phyloP scores from a whole-genome alignment of 768 basidiomycete genomes.

The Mycena haematopus region DNA sequence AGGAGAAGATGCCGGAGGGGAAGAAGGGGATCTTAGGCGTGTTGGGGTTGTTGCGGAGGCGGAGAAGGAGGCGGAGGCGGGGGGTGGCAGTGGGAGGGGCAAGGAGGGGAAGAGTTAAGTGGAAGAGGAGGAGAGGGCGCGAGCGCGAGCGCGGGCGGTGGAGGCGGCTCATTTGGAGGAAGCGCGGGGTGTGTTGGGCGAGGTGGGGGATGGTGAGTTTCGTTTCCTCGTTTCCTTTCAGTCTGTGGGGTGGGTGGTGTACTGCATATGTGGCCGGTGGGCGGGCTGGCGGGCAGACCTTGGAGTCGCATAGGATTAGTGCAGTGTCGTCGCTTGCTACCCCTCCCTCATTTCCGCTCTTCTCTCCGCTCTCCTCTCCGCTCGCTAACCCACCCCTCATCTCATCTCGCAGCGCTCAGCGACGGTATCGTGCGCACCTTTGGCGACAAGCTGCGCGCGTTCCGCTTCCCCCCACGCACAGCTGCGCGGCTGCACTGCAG shows the following conservation, averaged over 20 bases:
- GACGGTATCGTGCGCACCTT: constrained; percentile 75
- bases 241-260: background rate
- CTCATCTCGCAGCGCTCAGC: constrained; percentile 60
- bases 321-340: too few species aligned
- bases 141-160: constrained; percentile 32
- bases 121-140: constrained; percentile 50
- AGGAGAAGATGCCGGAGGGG: constrained; percentile 39
- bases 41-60: constrained; percentile 47
- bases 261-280: too few species aligned
- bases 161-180: constrained; percentile 57
- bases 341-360: background rate
- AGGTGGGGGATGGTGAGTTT: constrained; percentile 66
- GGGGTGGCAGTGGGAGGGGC: constrained; percentile 7
- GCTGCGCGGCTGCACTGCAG: constrained; percentile 78
- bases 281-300: too few species aligned
- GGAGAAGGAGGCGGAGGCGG: too few species aligned
- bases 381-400: background rate
- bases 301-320: too few species aligned
- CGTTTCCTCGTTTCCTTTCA: background rate
- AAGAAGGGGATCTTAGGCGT: constrained; percentile 29
- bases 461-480: constrained; percentile 74
- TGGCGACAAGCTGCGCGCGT: constrained; percentile 74
- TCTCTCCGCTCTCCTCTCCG: too few species aligned
- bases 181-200: constrained; percentile 59
- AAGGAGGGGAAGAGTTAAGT: constrained; percentile 42